Evolutionary conservation across 192 early-diverging fungal species (phyloP).

Genomic region (Rhizophagus prolifer): DNA sequence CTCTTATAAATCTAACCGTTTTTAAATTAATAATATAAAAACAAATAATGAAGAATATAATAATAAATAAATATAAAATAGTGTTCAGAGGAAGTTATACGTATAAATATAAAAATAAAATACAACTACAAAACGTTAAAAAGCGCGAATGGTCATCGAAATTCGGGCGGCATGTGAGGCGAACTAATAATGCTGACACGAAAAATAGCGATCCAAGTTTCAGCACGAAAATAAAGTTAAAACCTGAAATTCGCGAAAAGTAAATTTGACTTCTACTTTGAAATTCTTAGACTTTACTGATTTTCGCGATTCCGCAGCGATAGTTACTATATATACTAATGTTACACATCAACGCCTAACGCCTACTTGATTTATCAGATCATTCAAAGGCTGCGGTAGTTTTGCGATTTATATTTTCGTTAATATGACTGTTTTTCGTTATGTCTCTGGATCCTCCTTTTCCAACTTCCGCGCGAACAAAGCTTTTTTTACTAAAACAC

Average conservation of each 20-base stretch:
- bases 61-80: background rate
- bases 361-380: too few relatives aligned
- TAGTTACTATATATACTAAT: too few relatives aligned
- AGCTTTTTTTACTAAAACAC: background rate
- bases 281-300: too few relatives aligned
- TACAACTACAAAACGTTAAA: background rate
- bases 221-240: background rate
- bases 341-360: too few relatives aligned
- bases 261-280: background rate
- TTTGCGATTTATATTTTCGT: too few relatives aligned
- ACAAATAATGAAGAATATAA: background rate
- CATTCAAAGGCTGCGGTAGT: too few relatives aligned
- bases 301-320: too few relatives aligned
- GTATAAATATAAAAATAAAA: background rate
- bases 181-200: background rate
- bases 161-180: constrained; percentile 22
- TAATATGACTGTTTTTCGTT: background rate
- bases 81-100: background rate
- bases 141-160: background rate
- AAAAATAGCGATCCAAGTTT: background rate
- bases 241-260: background rate
- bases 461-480: background rate
- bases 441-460: background rate
- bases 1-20: background rate
- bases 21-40: background rate